These are phyloP conservation scores for Cicer yamashitae DNA, from an alignment of 306 rosid genomes.

Conservation along the genomic window DNA sequence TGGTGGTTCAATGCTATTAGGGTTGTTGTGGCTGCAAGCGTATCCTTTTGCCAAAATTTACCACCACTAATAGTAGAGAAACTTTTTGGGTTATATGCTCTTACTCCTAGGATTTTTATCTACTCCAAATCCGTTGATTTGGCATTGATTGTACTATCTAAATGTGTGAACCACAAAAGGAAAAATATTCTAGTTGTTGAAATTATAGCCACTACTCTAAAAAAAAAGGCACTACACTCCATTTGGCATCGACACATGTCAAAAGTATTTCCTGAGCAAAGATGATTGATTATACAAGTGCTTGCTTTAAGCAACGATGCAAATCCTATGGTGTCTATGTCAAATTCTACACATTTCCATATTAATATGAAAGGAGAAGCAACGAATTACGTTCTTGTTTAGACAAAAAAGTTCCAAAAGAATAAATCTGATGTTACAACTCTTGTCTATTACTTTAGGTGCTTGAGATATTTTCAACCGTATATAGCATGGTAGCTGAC, in stretches of 20 bases:
- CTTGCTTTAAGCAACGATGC: slow-evolving; percentile 31
- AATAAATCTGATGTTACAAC: background rate
- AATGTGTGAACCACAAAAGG: slow-evolving; percentile 42
- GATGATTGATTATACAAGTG: background rate
- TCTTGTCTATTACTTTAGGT: background rate
- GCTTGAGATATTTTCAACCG: slow-evolving; percentile 9
- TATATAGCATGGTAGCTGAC: background rate
- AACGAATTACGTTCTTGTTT: background rate
- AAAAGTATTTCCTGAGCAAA: slow-evolving; percentile 13
- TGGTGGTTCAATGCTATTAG: background rate
- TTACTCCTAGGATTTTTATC: slow-evolving; percentile 55
- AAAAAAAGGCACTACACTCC: background rate
- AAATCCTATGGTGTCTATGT: slow-evolving; percentile 1
- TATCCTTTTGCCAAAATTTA: slow-evolving; percentile 37
- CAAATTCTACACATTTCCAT: slow-evolving; percentile 10
- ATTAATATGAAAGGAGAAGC: background rate
- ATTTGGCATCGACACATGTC: slow-evolving; percentile 24
- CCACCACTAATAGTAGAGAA: slow-evolving; percentile 35
- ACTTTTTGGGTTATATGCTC: slow-evolving; percentile 18
- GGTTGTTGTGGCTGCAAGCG: slow-evolving; percentile 46
- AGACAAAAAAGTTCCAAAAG: background rate
- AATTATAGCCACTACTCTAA: slow-evolving; percentile 45
- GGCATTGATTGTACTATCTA: slow-evolving; percentile 19
- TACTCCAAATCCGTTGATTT: slow-evolving; percentile 23
- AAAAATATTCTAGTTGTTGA: slow-evolving; percentile 44